phyloP scores from a whole-genome alignment of 768 basidiomycete species.

The Krasilnikovozyma curviuscula region DNA sequence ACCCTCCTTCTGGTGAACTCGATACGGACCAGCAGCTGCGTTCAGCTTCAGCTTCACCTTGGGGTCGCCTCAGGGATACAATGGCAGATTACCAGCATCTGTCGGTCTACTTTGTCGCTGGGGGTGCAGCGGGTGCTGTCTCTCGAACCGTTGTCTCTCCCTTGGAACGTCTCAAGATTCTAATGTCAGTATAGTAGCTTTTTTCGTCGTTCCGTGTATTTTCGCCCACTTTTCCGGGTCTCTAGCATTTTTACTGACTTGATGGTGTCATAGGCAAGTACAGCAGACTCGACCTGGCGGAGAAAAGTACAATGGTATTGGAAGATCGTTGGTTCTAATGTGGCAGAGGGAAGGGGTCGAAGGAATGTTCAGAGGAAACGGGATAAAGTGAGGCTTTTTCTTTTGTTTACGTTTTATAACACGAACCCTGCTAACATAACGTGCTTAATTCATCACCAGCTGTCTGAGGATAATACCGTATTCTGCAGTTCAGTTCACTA shows the following conservation, averaged over 20 bases:
- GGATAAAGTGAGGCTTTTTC: constrained; percentile 31
- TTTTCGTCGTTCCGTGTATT: constrained; percentile 1
- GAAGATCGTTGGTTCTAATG: constrained; percentile 65
- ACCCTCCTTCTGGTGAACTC: too few relatives aligned
- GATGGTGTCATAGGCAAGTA: constrained; percentile 48
- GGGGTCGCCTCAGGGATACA: too few relatives aligned
- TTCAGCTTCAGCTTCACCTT: too few relatives aligned
- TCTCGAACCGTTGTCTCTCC: constrained; percentile 84
- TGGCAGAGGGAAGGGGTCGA: constrained; percentile 83
- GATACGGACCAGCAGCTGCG: too few relatives aligned
- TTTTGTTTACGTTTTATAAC: background rate
- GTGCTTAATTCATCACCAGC: too few relatives aligned
- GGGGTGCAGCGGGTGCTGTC: constrained; percentile 33
- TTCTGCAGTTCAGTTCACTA: constrained; percentile 32
- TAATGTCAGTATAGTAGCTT: constrained; percentile 50
- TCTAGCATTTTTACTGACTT: constrained; percentile 1
- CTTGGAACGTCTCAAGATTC: constrained; percentile 83
- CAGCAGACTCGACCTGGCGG: constrained; percentile 43
- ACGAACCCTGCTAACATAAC: too few relatives aligned
- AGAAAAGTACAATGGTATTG: constrained; percentile 6
- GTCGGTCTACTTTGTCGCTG: constrained; percentile 14
- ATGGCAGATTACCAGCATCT: background rate
- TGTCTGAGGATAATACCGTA: constrained; percentile 87
- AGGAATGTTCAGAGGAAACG: constrained; percentile 87
- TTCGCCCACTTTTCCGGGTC: constrained; percentile 2